A percentile compares a stretch with the other conserved stretches of the same genome.
These are phyloP conservation scores for Fusarium gaditjirri DNA, from an alignment of 2,329 filamentous ascomycete genomes.

Conservation along the genomic window DNA sequence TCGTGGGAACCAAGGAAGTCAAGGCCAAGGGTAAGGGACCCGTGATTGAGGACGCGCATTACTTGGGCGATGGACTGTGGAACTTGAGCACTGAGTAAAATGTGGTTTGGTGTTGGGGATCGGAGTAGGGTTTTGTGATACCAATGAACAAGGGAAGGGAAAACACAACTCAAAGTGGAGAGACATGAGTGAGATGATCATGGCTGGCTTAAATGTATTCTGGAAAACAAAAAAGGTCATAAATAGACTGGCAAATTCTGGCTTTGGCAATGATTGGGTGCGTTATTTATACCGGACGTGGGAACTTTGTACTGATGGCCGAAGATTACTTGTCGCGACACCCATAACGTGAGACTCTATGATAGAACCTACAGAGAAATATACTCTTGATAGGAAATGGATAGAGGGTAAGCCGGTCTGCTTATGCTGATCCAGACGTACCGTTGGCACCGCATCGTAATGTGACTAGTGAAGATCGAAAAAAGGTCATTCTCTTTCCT, in stretches of 20 bases:
- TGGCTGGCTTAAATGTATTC: neutral
- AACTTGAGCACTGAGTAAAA: constrained; percentile 66
- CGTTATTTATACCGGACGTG: neutral
- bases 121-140: constrained; percentile 32
- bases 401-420: neutral
- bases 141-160: constrained; percentile 21
- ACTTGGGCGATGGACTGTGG: constrained; percentile 94
- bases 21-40: constrained; percentile 95
- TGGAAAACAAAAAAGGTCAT: neutral
- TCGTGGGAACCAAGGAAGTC: constrained; percentile 88
- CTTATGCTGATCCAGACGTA: neutral
- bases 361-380: neutral
- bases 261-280: neutral
- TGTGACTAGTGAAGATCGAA: neutral
- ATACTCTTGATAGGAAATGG: accelerated
- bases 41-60: constrained; percentile 94
- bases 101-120: neutral
- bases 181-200: neutral
- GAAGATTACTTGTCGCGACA: neutral
- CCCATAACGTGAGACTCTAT: too few relatives aligned
- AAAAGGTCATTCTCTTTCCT: neutral
- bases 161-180: neutral
- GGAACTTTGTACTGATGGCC: neutral
- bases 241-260: neutral
- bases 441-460: neutral